These are phyloP conservation scores for Polygonum maritimum DNA, from an alignment of 148 eudicot genomes.

Conservation along the genomic window DNA sequence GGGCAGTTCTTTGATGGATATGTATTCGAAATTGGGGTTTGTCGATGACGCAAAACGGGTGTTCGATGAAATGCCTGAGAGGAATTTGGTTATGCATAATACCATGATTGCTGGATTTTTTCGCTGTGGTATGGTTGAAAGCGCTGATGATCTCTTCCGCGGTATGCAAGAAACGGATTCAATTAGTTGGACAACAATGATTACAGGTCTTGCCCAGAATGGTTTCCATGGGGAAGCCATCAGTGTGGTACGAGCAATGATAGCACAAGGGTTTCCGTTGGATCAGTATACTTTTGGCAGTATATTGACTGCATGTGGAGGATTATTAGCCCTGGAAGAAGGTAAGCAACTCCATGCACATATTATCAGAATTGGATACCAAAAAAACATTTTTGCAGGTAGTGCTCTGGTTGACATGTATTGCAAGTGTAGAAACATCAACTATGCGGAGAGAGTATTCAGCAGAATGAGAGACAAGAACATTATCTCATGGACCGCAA, in stretches of 20 bases:
- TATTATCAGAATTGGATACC: conserved; percentile 40
- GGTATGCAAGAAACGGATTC: conserved; percentile 62
- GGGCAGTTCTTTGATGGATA: conserved; percentile 76
- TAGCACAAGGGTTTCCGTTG: conserved; percentile 34
- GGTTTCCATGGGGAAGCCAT: conserved; percentile 49
- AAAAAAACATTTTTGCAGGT: conserved; percentile 55
- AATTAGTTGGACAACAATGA: conserved; percentile 79
- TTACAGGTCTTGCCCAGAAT: conserved; percentile 63
- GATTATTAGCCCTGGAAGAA: conserved; percentile 46
- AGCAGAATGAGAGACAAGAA: conserved; percentile 51
- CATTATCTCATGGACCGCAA: conserved; percentile 79
- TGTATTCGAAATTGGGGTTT: conserved; percentile 64
- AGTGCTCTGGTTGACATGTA: conserved; percentile 93
- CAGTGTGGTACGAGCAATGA: conserved; percentile 48
- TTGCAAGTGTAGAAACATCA: conserved; percentile 57
- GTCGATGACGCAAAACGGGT: conserved; percentile 44
- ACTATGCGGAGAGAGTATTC: conserved; percentile 54
- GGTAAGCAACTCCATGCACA: conserved; percentile 74
- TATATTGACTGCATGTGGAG: conserved; percentile 73
- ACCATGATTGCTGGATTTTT: conserved; percentile 68
- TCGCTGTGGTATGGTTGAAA: conserved; percentile 60
- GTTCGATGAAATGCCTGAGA: conserved; percentile 60
- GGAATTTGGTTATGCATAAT: conserved; percentile 73
- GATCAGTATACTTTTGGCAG: conserved; percentile 89
- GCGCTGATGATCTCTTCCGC: conserved; percentile 36